Conservation (phyloP, 2,329 filamentous ascomycete species). For the Stagonosporopsis cucurbitacearum region DNA sequence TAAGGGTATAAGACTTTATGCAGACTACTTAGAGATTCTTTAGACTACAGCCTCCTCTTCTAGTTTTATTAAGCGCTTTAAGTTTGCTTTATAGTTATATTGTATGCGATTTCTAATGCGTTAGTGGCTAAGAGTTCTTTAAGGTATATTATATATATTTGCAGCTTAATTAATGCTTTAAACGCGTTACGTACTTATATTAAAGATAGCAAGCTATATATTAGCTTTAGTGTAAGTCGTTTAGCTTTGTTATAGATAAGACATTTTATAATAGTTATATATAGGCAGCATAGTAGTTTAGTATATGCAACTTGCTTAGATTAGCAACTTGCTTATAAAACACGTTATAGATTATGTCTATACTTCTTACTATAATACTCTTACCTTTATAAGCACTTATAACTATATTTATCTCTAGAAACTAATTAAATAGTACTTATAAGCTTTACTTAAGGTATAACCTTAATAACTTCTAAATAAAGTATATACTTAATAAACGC, state of each 20-base stretch:
- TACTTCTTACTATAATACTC: no score
- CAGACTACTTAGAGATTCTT: conserved; percentile 1
- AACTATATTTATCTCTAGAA: no score
- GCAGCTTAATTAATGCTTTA: background rate
- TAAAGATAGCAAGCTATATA: background rate
- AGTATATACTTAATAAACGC: no score
- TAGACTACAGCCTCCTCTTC: conserved; percentile 12
- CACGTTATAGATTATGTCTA: background rate
- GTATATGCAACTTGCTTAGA: background rate
- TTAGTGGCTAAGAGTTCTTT: background rate
- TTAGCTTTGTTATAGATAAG: background rate
- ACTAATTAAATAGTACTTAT: no score
- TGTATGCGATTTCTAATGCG: background rate
- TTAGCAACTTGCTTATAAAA: background rate
- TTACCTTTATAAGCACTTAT: no score
- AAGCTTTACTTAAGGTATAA: no score
- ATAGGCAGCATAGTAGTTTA: background rate
- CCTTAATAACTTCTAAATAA: background rate
- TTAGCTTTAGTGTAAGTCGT: background rate
- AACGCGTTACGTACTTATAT: background rate
- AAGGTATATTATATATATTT: background rate
- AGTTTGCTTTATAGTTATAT: background rate
- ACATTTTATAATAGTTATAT: background rate
- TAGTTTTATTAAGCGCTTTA: conserved; percentile 8
- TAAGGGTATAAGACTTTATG: conserved; percentile 3